These are phyloP conservation scores for Ustilago cynodontis DNA, from an alignment of 1,284 basidiomycete species.

Conservation along the genomic window DNA sequence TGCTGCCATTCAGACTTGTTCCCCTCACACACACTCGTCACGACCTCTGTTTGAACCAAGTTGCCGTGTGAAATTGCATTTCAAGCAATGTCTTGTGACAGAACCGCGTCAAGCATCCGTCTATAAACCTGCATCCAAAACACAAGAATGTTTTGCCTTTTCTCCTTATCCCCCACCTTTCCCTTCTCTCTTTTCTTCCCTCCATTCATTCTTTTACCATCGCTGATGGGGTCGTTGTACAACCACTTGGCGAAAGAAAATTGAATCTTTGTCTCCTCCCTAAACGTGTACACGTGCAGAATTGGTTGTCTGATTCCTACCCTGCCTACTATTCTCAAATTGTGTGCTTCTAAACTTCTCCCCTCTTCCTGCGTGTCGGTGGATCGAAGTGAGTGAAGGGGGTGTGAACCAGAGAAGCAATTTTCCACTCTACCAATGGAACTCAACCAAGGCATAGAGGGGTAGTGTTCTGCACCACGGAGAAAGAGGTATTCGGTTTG, in stretches of 20 bases:
- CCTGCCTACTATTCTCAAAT: slow-evolving; percentile 27
- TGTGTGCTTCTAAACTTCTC: slow-evolving; percentile 7
- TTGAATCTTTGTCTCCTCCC: slow-evolving; percentile 22
- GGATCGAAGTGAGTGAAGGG: no score
- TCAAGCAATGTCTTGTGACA: neutral
- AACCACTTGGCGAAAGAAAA: slow-evolving; percentile 38
- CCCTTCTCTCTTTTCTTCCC: neutral
- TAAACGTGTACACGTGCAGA: slow-evolving; percentile 34
- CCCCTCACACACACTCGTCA: neutral
- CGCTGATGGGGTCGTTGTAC: slow-evolving; percentile 17
- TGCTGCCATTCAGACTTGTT: no score
- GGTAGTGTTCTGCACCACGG: slow-evolving; percentile 18
- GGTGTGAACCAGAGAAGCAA: slow-evolving; percentile 13
- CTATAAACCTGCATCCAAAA: slow-evolving; percentile 35
- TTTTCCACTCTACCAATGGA: slow-evolving; percentile 30
- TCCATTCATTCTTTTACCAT: neutral
- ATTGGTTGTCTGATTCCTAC: slow-evolving; percentile 43
- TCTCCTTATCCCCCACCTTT: neutral
- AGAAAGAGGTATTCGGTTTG: slow-evolving; percentile 40
- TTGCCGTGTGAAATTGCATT: no score
- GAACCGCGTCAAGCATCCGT: slow-evolving; percentile 19
- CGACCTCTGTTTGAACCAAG: no score
- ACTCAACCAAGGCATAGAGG: slow-evolving; percentile 45
- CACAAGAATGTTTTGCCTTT: slow-evolving; percentile 24
- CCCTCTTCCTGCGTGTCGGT: no score